Evolutionary conservation across 1,284 basidiomycete species (phyloP).

Genomic region (Ustilago loliicola): DNA sequence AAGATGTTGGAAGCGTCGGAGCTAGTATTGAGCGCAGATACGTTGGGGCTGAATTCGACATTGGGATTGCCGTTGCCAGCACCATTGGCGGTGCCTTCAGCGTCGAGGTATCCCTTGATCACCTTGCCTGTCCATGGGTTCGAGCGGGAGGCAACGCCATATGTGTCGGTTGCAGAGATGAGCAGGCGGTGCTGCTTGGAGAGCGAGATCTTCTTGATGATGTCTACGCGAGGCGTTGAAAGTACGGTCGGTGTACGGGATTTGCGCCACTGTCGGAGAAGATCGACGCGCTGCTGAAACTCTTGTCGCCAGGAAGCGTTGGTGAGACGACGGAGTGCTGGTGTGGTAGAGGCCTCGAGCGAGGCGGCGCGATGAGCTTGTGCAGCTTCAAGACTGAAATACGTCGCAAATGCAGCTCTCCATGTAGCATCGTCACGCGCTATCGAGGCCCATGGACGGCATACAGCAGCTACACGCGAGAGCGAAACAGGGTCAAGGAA

Average conservation of each 20-base stretch:
- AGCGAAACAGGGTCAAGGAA: constrained; percentile 80
- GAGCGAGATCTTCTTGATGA: constrained; percentile 64
- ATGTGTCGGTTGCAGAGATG: constrained; percentile 78
- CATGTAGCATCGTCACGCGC: constrained; percentile 84
- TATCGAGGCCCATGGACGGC: constrained; percentile 76
- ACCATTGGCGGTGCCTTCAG: constrained; percentile 76
- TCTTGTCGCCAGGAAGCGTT: constrained; percentile 59
- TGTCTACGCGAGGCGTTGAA: constrained; percentile 58
- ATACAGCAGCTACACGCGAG: constrained; percentile 76
- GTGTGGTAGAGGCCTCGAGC: constrained; percentile 71
- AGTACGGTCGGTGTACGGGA: constrained; percentile 76
- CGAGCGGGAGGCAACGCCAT: constrained; percentile 82
- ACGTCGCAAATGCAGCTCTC: constrained; percentile 81
- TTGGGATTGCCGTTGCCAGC: constrained; percentile 82
- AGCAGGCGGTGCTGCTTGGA: constrained; percentile 76
- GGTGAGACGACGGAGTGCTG: constrained; percentile 75
- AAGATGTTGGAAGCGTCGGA: constrained; percentile 79
- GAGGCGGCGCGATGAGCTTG: constrained; percentile 75
- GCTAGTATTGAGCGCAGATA: constrained; percentile 75
- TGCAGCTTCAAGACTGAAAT: constrained; percentile 75
- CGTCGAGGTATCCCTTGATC: constrained; percentile 80
- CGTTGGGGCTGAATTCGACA: constrained; percentile 80
- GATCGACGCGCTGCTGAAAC: constrained; percentile 58
- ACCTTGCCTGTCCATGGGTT: constrained; percentile 78
- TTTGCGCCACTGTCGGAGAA: constrained; percentile 77